Conservation (phyloP, 129 eudicot species). For the Ambrosia trifida region DNA sequence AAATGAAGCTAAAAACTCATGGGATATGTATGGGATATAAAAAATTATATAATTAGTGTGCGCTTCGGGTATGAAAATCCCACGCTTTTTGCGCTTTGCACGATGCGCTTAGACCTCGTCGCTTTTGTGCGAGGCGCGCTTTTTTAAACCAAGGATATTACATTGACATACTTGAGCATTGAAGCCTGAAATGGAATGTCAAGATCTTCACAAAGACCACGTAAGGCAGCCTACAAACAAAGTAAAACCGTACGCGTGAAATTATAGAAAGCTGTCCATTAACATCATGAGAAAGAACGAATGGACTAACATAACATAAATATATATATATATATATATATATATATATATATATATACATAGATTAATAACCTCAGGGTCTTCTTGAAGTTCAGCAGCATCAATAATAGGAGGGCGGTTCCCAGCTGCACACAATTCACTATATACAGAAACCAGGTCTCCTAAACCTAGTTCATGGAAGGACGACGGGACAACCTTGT, state of each 20-base stretch:
- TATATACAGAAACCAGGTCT: conserved; percentile 65
- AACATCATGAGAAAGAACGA: neutral
- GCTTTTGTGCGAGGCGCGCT: no score
- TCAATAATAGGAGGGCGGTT: conserved; percentile 77
- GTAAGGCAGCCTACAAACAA: conserved; percentile 65
- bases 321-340: neutral
- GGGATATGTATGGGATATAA: no score
- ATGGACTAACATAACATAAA: neutral
- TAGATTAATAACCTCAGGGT: conserved; percentile 67
- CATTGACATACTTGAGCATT: conserved; percentile 80
- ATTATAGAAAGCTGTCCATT: neutral
- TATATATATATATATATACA: neutral
- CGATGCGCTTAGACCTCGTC: no score
- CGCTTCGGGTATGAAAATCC: no score
- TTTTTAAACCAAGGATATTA: neutral
- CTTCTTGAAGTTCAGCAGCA: conserved; percentile 61
- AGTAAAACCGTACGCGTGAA: conserved; percentile 8
- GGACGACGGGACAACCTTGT: conserved; percentile 78
- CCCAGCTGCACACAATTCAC: conserved; percentile 67
- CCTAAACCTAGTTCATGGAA: conserved; percentile 75
- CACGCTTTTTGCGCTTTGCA: no score
- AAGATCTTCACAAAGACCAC: conserved; percentile 79
- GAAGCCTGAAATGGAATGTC: conserved; percentile 85
- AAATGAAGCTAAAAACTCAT: no score
- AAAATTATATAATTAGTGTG: no score